Evolutionary conservation across 768 basidiomycete species (phyloP).

Genomic region (Multifurca ochricompacta): DNA sequence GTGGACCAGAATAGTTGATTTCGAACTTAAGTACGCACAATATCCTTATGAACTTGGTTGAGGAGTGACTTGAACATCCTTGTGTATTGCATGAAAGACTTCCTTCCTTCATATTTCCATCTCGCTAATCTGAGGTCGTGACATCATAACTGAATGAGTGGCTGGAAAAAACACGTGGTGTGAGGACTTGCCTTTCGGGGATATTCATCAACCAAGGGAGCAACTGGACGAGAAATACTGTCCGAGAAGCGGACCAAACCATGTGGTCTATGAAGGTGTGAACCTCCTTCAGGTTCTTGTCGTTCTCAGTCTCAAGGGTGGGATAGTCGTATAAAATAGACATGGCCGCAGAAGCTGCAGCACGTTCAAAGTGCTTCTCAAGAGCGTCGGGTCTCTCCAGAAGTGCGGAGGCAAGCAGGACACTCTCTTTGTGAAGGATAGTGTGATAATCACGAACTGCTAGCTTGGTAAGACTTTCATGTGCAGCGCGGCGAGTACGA

Average conservation of each 20-base stretch:
- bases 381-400: slow-evolving; percentile 16
- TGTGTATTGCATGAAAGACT: not conserved
- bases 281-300: not conserved
- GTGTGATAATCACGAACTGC: not conserved
- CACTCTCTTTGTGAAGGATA: not conserved
- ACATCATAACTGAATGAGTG: not conserved
- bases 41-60: not conserved
- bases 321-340: slow-evolving; percentile 22
- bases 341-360: slow-evolving; percentile 24
- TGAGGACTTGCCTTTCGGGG: not conserved
- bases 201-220: not conserved
- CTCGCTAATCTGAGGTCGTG: not conserved
- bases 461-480: not conserved
- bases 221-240: not conserved
- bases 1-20: not conserved
- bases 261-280: not conserved
- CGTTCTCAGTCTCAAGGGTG: not conserved
- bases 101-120: not conserved
- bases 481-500: slow-evolving; percentile 1
- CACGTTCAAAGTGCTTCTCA: slow-evolving; percentile 26
- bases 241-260: not conserved
- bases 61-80: not conserved
- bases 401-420: not conserved
- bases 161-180: not conserved
- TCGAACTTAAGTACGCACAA: not conserved